phyloP scores from a whole-genome alignment of 768 basidiomycete genomes.

The Lentinula guzmanii region DNA sequence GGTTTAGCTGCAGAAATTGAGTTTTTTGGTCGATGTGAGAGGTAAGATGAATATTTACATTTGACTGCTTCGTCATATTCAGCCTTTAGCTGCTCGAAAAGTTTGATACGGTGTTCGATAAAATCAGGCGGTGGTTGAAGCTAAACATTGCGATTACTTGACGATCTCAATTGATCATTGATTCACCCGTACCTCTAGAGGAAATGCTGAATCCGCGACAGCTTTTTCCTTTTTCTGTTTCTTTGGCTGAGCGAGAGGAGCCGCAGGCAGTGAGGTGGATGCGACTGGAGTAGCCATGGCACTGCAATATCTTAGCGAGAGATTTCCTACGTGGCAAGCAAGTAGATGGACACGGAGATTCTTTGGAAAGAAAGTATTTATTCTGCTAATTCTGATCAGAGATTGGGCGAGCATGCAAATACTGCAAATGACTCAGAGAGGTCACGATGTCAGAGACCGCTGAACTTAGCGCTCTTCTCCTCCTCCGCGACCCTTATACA shows the following conservation, averaged over 20 bases:
- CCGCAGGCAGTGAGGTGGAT: constrained; percentile 1
- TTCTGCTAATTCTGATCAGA: not conserved
- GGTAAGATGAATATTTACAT: constrained; percentile 33
- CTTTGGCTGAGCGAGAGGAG: not conserved
- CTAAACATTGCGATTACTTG: constrained; percentile 30
- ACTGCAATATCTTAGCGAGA: not conserved
- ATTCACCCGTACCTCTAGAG: constrained; percentile 51
- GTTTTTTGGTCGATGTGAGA: not conserved
- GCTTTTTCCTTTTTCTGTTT: constrained; percentile 4
- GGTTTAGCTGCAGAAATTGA: constrained; percentile 53
- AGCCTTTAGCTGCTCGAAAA: constrained; percentile 82
- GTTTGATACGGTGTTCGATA: constrained; percentile 84
- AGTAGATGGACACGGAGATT: not conserved
- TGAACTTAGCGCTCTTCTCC: not conserved
- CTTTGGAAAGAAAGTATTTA: not conserved
- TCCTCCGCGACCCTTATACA: not conserved
- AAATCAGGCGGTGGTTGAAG: constrained; percentile 79
- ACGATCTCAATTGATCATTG: not conserved
- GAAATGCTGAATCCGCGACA: constrained; percentile 33
- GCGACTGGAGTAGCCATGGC: constrained; percentile 7
- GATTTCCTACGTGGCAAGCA: constrained; percentile 1
- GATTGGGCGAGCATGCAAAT: constrained; percentile 5
- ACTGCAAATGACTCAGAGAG: not conserved
- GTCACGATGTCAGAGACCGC: not conserved
- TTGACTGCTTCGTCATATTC: constrained; percentile 80